These are phyloP conservation scores for Udeniomyces megalosporus DNA, from an alignment of 768 basidiomycete species.

Conservation along the genomic window DNA sequence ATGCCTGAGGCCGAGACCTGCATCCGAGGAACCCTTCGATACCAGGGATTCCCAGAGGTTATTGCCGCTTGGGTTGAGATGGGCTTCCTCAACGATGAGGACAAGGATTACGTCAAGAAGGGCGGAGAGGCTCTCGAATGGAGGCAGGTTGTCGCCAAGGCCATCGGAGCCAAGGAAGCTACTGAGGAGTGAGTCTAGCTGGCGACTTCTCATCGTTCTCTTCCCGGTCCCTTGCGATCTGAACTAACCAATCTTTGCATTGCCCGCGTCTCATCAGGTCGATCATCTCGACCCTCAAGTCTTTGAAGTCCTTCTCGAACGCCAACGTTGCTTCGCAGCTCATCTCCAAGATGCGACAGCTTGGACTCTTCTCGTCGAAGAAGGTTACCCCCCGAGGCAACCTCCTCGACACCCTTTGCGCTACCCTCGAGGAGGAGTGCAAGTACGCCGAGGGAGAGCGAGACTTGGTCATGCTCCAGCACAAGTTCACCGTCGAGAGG, in stretches of 20 bases:
- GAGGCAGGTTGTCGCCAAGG: slow-evolving; percentile 61
- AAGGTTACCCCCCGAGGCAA: slow-evolving; percentile 48
- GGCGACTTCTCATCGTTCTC: neutral
- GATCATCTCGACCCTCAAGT: slow-evolving; percentile 55
- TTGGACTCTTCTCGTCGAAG: slow-evolving; percentile 70
- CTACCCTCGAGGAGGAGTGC: slow-evolving; percentile 76
- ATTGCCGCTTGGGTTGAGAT: slow-evolving; percentile 70
- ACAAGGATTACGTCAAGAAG: slow-evolving; percentile 57
- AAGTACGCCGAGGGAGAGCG: slow-evolving; percentile 77
- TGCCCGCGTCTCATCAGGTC: too few species aligned
- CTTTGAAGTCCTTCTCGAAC: slow-evolving; percentile 46
- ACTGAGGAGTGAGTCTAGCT: slow-evolving; percentile 45
- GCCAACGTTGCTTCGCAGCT: slow-evolving; percentile 51
- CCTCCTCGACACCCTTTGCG: slow-evolving; percentile 86
- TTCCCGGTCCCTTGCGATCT: neutral
- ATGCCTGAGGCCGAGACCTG: slow-evolving; percentile 89
- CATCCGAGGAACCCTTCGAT: slow-evolving; percentile 81
- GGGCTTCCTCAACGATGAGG: slow-evolving; percentile 63
- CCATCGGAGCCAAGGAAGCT: slow-evolving; percentile 49
- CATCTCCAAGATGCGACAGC: slow-evolving; percentile 78
- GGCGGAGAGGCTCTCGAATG: slow-evolving; percentile 52
- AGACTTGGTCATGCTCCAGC: slow-evolving; percentile 94
- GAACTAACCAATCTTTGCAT: too few species aligned
- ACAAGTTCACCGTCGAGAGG: slow-evolving; percentile 89
- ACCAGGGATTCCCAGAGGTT: slow-evolving; percentile 94